A percentile compares a stretch with the other conserved stretches of the same genome.
Conservation (phyloP, 306 rosid species). For the Macrotyloma uniflorum region DNA sequence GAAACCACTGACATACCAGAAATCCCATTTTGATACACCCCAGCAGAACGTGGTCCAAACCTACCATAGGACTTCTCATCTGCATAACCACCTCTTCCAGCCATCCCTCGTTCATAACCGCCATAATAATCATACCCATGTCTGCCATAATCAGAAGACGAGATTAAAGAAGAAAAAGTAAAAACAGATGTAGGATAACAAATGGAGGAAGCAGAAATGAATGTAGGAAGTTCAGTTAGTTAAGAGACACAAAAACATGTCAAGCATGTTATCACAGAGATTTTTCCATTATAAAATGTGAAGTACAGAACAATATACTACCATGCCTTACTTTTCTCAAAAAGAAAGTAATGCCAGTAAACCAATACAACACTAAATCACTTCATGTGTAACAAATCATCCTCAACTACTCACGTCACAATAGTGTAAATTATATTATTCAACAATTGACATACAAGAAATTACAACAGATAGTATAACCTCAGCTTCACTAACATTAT, state of each 20-base stretch:
- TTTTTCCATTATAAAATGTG: not conserved
- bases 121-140: constrained; percentile 79
- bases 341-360: not conserved
- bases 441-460: not conserved
- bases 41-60: constrained; percentile 67
- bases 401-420: constrained; percentile 3
- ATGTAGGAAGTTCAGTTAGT: constrained; percentile 16
- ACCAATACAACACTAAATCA: not conserved
- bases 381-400: constrained; percentile 4
- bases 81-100: constrained; percentile 71
- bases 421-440: not conserved
- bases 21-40: constrained; percentile 75
- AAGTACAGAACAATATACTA: not conserved
- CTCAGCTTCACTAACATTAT: not conserved
- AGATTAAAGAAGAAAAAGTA: not conserved
- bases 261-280: not conserved
- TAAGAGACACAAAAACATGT: constrained; percentile 28
- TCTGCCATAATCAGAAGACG: constrained; percentile 42
- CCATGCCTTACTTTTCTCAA: constrained; percentile 3
- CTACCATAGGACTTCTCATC: constrained; percentile 90
- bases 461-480: not conserved
- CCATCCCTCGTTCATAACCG: constrained; percentile 84
- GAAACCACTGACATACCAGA: constrained; percentile 51
- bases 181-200: not conserved
- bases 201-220: constrained; percentile 8